Base-by-base conservation (phyloP, 202 grass and related monocot genomes). In the Tripidium arundinaceum region DNA sequence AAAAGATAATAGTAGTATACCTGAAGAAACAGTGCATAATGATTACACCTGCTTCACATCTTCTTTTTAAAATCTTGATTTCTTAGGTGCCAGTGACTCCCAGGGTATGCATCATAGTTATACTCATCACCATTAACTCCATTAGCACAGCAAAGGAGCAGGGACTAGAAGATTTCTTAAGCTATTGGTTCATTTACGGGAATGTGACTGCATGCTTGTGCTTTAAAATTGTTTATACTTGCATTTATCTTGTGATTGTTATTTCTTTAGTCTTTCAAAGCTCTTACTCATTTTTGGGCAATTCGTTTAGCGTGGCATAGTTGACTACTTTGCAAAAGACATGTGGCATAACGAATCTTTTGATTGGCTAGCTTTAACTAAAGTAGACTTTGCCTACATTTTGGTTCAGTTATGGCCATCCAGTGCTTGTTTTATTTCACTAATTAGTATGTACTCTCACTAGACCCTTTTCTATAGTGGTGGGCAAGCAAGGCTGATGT, bases 381-480 rank as follows among this genome's bases (percentile, higher is more conserved):
- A 76, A 54, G 52, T 45, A 77, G 25, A 34, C 2, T 36, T 12
- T 72, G 41, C 18, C 69, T n/a, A 15, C 57, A 78, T 79, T 79
- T 39, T 52, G 29, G 14, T 68, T 61, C 36, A 49, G 16, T 16
- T 19, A 50, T 43, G 5, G 5, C 19, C 16, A 7, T 31, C 22
- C 12, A 40, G 39, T 68, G 68, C 18, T 69, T 69, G 50, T 62
- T 86, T 86, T 87, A 45, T 55, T 87, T 70, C 6, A 45, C 47
- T 68, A 61, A 25, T 26, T 13, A 22, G 31, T 33, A 33, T 33
- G 31, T 33, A 33, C 4, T 33, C 31, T 33, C 31, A 33, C 31
- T 33, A 33, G 31, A 33, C 31, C 31, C 31, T 33, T 33, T 4
- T 33, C 31, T 33, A 33, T 33, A 33, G 4, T 81, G 55, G 27